Conservation (phyloP, 306 rosid genomes). For the Prunus mume region DNA sequence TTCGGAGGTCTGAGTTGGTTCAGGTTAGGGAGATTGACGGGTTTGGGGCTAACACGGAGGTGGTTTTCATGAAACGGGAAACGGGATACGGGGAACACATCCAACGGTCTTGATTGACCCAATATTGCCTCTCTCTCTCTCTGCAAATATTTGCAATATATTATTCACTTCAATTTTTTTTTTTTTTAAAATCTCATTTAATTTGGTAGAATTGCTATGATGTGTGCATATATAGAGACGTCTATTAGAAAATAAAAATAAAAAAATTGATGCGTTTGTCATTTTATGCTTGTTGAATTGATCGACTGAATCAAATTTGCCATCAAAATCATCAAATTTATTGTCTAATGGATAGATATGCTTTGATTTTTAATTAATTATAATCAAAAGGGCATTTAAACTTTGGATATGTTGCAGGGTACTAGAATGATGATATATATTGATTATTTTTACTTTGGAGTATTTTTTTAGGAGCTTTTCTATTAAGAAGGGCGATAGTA, state of each 20-base stretch:
- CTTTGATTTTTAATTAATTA: too few relatives aligned
- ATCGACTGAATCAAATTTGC: not conserved
- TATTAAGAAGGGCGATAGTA: too few relatives aligned
- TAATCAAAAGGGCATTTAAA: too few relatives aligned
- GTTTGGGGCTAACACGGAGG: constrained; percentile 86
- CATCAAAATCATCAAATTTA: not conserved
- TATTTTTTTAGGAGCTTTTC: not conserved
- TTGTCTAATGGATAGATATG: not conserved
- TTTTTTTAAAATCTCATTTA: too few relatives aligned
- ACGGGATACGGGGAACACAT: not conserved
- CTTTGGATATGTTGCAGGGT: too few relatives aligned
- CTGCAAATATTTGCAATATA: not conserved
- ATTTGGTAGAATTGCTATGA: not conserved
- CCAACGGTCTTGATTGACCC: constrained; percentile 1
- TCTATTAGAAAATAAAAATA: not conserved
- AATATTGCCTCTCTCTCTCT: not conserved
- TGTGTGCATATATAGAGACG: not conserved
- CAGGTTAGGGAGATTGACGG: constrained; percentile 64
- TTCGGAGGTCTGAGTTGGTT: constrained; percentile 46
- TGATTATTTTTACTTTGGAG: not conserved
- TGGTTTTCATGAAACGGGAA: constrained; percentile 51
- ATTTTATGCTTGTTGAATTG: too few relatives aligned
- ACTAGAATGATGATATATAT: not conserved
- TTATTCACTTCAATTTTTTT: too few relatives aligned
- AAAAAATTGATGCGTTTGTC: not conserved